Evolutionary conservation across 2,329 filamentous ascomycete genomes (phyloP), one percentile per base, ranked within the genome.

Genomic region (Dichotomopilus funicola): DNA sequence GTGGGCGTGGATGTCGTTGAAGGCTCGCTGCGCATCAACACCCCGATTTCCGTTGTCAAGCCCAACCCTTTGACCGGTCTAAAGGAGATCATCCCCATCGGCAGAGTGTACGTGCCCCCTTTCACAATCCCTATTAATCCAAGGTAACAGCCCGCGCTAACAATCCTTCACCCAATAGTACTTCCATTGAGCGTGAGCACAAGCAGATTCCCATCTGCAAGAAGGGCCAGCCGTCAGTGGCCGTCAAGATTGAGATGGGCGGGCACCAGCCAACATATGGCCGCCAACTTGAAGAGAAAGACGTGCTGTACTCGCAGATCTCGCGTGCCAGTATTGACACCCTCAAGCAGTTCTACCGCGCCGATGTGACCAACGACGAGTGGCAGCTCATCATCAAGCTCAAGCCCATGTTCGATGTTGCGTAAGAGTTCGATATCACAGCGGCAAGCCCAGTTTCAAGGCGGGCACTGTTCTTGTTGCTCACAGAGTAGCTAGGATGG

Each of bases 1-100:
- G 78, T 99, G 49, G 94, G 94, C 76, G 88, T 97, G 36, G 95
- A 99, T 73, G 92, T 97, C 37, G 74, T 88, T n/a, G 94, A 97
- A 59, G 94, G 95, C 35, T 87, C 84, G 64, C 80, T 99, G 51
- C 84, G 85, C 66, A 77, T 96, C 65, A 89, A 92, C 71, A 96
- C 95, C 5, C 94, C 94, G 6, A 87, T 99, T 63, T 88, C 90
- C 1, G 90, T 86, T 3, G 84, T 99, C 59, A 95, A 89, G 75
- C 83, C 80, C 58, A 95, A 95, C 69, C 73, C 88, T 0, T 80
- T 82, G 13, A 95, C 91, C 0, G 86, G 86, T 37, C 77, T 79
- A 52, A 96, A 94, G 75, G 92, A 97, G 68, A 80, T 96, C 51
- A 75, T 99, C 65, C 79, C 78, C 43, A 72, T 99, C 42, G 94